Percentiles rank a stretch among this genome's conserved stretches.
These are phyloP conservation scores for Hypoxylon sp. DNA, from an alignment of 2,329 filamentous ascomycete species.

Conservation along the genomic window DNA sequence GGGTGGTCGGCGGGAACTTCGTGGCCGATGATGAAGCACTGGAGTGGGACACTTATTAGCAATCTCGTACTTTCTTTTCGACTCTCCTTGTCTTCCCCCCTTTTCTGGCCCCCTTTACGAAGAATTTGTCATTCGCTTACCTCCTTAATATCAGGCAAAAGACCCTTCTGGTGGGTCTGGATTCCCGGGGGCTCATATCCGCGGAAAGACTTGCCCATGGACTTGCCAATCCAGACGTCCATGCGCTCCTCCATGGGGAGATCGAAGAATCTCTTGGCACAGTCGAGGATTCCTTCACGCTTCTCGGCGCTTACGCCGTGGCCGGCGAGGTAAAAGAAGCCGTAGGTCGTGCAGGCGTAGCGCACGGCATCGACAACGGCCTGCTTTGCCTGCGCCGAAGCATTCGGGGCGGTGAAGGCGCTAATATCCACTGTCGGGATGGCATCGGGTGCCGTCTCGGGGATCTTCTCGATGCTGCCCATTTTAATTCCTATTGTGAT, in stretches of 20 bases:
- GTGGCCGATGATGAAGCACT: conserved; percentile 43
- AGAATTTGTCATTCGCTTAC: conserved; percentile 17
- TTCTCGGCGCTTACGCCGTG: conserved; percentile 46
- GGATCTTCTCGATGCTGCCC: conserved; percentile 33
- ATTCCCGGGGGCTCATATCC: conserved; percentile 49
- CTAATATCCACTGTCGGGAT: conserved; percentile 50
- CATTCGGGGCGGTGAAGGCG: conserved; percentile 39
- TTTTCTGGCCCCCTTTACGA: neutral
- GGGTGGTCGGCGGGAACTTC: conserved; percentile 45
- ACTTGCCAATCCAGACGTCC: conserved; percentile 46
- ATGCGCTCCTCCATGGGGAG: conserved; percentile 45
- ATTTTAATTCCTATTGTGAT: conserved; percentile 25
- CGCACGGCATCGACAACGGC: conserved; percentile 46
- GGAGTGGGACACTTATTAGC: too few species aligned
- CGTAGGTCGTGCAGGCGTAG: conserved; percentile 45
- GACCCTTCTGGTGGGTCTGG: conserved; percentile 44
- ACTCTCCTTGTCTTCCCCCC: too few species aligned
- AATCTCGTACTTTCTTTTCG: too few species aligned
- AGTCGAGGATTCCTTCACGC: conserved; percentile 40
- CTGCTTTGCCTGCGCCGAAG: conserved; percentile 36
- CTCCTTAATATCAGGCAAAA: conserved; percentile 48
- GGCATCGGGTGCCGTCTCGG: conserved; percentile 34
- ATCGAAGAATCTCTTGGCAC: conserved; percentile 43
- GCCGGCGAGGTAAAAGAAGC: conserved; percentile 51
- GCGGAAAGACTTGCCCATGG: conserved; percentile 46